Base-by-base conservation (phyloP, 257 asterid species). In the Parsonsia alboflavescens region DNA sequence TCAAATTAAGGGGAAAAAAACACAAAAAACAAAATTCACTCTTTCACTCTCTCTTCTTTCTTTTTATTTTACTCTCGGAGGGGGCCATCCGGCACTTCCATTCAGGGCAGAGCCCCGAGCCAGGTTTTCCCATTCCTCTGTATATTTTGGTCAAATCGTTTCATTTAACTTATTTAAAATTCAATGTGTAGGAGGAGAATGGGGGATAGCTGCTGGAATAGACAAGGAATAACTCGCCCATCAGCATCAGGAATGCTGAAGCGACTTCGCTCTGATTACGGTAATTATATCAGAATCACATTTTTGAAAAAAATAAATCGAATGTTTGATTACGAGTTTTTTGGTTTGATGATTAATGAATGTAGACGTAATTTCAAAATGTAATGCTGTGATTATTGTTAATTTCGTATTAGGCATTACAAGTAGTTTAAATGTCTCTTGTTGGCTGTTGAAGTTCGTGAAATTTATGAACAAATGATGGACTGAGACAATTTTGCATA, bases 121-220 rank as follows among this genome's bases (percentile, higher is more conserved):
- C n/a, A n/a, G n/a, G n/a, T n/a, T n/a, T n/a, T n/a, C n/a, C n/a
- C n/a, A n/a, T n/a, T n/a, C 39, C 54, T 30, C 64, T n/a, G 19
- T 70, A 21, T 6, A 24, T 58, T 67, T 57, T 68, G 45, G 44
- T 15, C 19, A 39, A 13, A 58, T 21, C 3, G 58, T 10, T 33
- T 57, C 0, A 2, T 15, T 10, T 42, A 41, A 30, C 42, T 65
- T 6, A 54, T 6, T 36, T 7, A 7, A 13, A 17, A 12, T 8
- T 54, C 30, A 57, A 13, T 42, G 46, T 36, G 79, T 46, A 71
- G 79, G 44, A 73, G n/a, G n/a, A 80, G 65, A 19, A 86, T 84
- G 87, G 87, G 80, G 76, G 87, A 86, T 73, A 84, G 73, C 10
- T 86, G 77, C 69, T 84, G 88, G 90, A 77, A 71, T 75, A 80